Base-by-base conservation (phyloP, 1,284 basidiomycete genomes). In the Meira miltonrushii region DNA sequence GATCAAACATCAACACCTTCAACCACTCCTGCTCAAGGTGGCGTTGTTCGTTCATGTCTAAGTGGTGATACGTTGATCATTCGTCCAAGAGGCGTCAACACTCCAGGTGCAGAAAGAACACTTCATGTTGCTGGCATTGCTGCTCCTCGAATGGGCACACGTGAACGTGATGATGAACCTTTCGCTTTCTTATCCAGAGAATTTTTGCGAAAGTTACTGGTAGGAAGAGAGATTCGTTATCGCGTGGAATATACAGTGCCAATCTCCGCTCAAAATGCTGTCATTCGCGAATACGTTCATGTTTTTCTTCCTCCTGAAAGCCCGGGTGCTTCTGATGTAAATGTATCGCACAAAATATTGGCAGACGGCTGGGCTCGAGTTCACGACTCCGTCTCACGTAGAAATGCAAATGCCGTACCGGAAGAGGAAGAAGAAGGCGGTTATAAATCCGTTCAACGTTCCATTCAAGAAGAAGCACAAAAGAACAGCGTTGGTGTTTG, bases 151-250 rank as follows among this genome's bases (percentile, higher is more conserved):
- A 62, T 74, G 33, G 72, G 72, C 21, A 68, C 63, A 17, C 66
- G 72, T 33, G 72, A 74, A 10, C 60, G 72, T 1, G 71, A 72
- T n/a, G 72, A 74, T 52, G 71, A 74, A 88, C 86, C 88, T 9
- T 92, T 88, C 84, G 90, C 92, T 4, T 96, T 89, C 76, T 89
- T 93, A 75, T 87, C 92, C 44, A 87, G 94, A 72, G 94, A 97
- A 81, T 95, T 87, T 79, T 83, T 97, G 40, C 87, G 93, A 52
- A 81, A 85, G 40, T 81, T 92, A 55, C 83, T 87, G 17, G 90
- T 97, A 55, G 93, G 92, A 66, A 93, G 94, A 76, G 87, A 93
- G 79, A 84, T 92, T 72, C 82, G 85, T 1, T 92, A 92, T 79
- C 83, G 84, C 12, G 85, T 88, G 10, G 84, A 84, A 25, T 88